A percentile compares a stretch with the other conserved stretches of the same genome.
phyloP scores from a whole-genome alignment of 306 rosid genomes.

The Lotus japonicus region DNA sequence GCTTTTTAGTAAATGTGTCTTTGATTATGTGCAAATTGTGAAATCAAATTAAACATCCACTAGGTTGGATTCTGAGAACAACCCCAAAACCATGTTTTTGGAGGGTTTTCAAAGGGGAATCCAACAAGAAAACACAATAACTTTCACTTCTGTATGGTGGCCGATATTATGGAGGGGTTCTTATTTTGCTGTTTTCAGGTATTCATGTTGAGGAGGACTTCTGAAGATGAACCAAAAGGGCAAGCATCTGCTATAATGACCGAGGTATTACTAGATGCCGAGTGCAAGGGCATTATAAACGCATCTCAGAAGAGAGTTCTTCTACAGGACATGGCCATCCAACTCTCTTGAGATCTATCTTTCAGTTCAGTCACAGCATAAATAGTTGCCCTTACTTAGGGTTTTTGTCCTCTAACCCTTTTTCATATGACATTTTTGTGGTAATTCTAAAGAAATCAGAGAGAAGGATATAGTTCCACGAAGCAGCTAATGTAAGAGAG shows the following conservation, averaged over 20 bases:
- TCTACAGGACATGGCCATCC: slow-evolving; percentile 60
- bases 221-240: slow-evolving; percentile 71
- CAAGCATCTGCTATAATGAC: slow-evolving; percentile 69
- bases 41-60: too few relatives aligned
- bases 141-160: slow-evolving; percentile 13
- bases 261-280: slow-evolving; percentile 66
- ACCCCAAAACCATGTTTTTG: too few relatives aligned
- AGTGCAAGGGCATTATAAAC: slow-evolving; percentile 58
- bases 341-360: slow-evolving; percentile 40
- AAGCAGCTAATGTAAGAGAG: slow-evolving; percentile 14
- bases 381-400: slow-evolving; percentile 23
- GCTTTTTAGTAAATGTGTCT: too few relatives aligned
- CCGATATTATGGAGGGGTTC: background rate
- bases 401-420: slow-evolving; percentile 29
- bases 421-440: slow-evolving; percentile 18
- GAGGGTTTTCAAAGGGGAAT: too few relatives aligned
- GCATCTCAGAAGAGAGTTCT: slow-evolving; percentile 63
- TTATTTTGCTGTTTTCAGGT: slow-evolving; percentile 31
- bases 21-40: too few relatives aligned
- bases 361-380: background rate
- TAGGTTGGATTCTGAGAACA: too few relatives aligned
- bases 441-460: slow-evolving; percentile 12
- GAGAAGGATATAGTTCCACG: slow-evolving; percentile 19
- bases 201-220: slow-evolving; percentile 63
- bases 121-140: background rate